Evolutionary conservation across 331 rosid species (phyloP).

Genomic region (Stylosanthes scabra): DNA sequence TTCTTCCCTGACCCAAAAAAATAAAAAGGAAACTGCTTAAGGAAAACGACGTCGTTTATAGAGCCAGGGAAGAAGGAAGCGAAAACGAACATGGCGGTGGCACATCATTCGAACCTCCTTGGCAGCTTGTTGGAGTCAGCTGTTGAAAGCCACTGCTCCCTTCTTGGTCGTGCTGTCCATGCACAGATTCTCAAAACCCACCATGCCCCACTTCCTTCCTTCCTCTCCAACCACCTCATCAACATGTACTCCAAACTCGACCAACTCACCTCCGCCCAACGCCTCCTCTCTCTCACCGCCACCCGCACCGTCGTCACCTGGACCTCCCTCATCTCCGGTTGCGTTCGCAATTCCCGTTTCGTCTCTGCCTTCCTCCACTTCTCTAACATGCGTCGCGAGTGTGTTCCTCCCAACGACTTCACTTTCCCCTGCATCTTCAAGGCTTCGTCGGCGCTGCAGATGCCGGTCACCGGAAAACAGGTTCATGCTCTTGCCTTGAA

Average conservation of each 20-base stretch:
- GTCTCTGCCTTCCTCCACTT: conserved; percentile 58
- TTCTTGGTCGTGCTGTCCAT: conserved; percentile 67
- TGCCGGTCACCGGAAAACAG: conserved; percentile 65
- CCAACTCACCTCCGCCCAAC: conserved; percentile 64
- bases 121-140: conserved; percentile 68
- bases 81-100: conserved; percentile 55
- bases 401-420: conserved; percentile 78
- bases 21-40: too few relatives aligned
- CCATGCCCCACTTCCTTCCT: conserved; percentile 58
- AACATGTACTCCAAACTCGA: conserved; percentile 94
- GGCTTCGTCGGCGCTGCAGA: conserved; percentile 62
- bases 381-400: conserved; percentile 63
- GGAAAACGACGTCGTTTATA: too few relatives aligned
- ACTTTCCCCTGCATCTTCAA: conserved; percentile 82
- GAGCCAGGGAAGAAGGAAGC: too few relatives aligned
- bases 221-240: conserved; percentile 78
- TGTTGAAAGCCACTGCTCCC: conserved; percentile 51
- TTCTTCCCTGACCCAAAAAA: too few relatives aligned
- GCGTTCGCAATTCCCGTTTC: conserved; percentile 68
- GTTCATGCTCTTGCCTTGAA: conserved; percentile 72
- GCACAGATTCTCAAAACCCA: conserved; percentile 66
- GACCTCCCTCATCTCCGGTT: conserved; percentile 86
- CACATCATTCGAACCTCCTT: conserved; percentile 48
- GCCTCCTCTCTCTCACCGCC: conserved; percentile 61
- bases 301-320: conserved; percentile 81